Evolutionary conservation across 495 filamentous ascomycete genomes (phyloP), one percentile per base, ranked within the genome.

Genomic region (Xylaria bambusicola): DNA sequence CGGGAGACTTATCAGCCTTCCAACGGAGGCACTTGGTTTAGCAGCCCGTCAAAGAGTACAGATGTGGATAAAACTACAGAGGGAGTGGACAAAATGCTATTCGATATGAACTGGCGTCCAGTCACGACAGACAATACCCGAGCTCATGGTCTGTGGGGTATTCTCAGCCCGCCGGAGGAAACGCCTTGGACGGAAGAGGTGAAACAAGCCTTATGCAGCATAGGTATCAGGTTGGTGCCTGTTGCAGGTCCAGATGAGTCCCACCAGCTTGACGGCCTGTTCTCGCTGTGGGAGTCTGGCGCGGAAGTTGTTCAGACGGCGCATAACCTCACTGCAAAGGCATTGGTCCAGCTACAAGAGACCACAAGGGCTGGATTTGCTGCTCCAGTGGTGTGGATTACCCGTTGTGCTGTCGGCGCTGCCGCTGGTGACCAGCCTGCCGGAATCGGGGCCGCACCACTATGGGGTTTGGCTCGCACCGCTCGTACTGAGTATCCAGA

Each of bases 381-480:
- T 10, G 46, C 45, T 6, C 58, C 66, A 24, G 20, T 71, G 3
- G 52, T 71, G 7, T 71, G 69, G 69, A 49, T 69, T 49, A 71
- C 69, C 21, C 64, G 57, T 48, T 56, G 62, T 50, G 66, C 66
- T 1, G 45, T 71, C 0, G 64, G 69, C 21, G 56, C 61, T 26
- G 60, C 56, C n/a, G 31, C 1, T 5, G 56, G 59, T 27, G 60
- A 69, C 57, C 8, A 21, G 26, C 54, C 21, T 33, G 42, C 51
- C n/a, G 48, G 51, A 17, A 31, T 64, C 12, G 69, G 62, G 9
- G 62, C 62, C 4, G 67, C 58, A 13, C 48, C 67, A 29, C 38
- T 71, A 31, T 72, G 66, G 69, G 69, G 67, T 26, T 45, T 72
- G 13, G 64, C 62, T 57, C 69, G 69, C n/a, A 66, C 67, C 1